Evolutionary conservation across 2,329 filamentous ascomycete species (phyloP).

Genomic region (Acrocalymma vagum): DNA sequence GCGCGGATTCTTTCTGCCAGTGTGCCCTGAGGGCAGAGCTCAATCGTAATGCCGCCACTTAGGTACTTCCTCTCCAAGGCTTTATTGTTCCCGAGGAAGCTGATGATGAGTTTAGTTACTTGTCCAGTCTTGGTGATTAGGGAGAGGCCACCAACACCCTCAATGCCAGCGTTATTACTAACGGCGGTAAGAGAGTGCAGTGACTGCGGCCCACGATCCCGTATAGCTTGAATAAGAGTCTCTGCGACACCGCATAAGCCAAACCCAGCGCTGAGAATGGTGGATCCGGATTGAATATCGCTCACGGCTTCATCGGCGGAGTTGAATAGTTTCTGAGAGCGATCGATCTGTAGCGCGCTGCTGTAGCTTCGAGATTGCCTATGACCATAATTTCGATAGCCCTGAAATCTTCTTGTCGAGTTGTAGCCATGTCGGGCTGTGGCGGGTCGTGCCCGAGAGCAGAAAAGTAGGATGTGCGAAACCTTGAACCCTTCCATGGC

Average conservation of each 20-base stretch:
- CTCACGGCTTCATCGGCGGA: conserved; percentile 48
- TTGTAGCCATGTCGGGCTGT: too few species aligned
- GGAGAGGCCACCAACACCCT: conserved; percentile 71
- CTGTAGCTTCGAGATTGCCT: too few species aligned
- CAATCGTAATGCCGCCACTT: conserved; percentile 75
- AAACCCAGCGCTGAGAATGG: conserved; percentile 49
- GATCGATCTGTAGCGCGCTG: conserved; percentile 40
- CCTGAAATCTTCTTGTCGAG: too few species aligned
- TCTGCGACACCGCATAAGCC: conserved; percentile 50
- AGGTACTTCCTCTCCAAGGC: conserved; percentile 77
- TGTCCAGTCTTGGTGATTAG: conserved; percentile 74
- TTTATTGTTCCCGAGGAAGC: conserved; percentile 82
- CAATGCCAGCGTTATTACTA: conserved; percentile 82
- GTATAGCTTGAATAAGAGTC: conserved; percentile 47
- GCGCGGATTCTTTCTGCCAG: conserved; percentile 76
- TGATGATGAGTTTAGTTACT: conserved; percentile 76
- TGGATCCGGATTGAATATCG: conserved; percentile 46
- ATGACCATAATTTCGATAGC: too few species aligned
- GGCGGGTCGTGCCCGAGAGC: too few species aligned
- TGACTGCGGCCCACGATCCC: conserved; percentile 37
- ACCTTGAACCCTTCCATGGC: too few species aligned
- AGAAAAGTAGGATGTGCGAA: too few species aligned
- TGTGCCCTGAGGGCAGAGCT: conserved; percentile 80
- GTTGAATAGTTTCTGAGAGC: conserved; percentile 45
- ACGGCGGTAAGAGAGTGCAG: conserved; percentile 70